Percentiles rank a stretch among this genome's conserved stretches.
Evolutionary conservation across 805 yeast species (phyloP).

Genomic region (Suhomyces prunicola): DNA sequence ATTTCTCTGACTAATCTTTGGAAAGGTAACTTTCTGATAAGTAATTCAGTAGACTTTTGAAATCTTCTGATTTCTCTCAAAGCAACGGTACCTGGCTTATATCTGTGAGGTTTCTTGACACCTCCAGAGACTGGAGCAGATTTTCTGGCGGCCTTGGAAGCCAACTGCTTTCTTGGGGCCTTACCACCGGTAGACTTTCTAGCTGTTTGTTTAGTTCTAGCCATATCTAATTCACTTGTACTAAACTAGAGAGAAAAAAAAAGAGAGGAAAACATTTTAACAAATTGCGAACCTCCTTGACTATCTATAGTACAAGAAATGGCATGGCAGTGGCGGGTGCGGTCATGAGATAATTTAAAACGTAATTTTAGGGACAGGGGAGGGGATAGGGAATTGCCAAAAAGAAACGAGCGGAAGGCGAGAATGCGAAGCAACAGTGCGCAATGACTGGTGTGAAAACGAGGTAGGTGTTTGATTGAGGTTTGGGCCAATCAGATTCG

Average conservation of each 20-base stretch:
- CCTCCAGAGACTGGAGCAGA: constrained; percentile 47
- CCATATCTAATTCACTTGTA: constrained; percentile 22
- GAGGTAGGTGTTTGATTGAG: neutral
- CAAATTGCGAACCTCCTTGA: neutral
- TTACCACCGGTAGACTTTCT: constrained; percentile 50
- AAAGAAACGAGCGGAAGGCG: constrained; percentile 1
- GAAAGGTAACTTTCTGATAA: constrained; percentile 48
- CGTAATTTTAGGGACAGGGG: constrained; percentile 4
- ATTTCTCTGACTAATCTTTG: constrained; percentile 48
- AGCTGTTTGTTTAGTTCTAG: constrained; percentile 48
- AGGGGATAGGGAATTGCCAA: neutral
- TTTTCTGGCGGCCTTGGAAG: constrained; percentile 48
- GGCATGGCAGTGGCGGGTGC: neutral
- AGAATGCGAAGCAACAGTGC: neutral
- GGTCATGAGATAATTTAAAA: constrained; percentile 1
- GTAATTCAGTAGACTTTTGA: constrained; percentile 45
- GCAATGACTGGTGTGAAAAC: neutral
- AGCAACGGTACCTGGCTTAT: constrained; percentile 50
- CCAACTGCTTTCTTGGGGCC: constrained; percentile 49
- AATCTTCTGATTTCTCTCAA: constrained; percentile 49
- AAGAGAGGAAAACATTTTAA: neutral
- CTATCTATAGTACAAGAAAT: neutral
- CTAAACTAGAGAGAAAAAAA: constrained; percentile 1
- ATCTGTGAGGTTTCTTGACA: constrained; percentile 49
- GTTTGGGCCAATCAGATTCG: constrained; percentile 5